Evolutionary conservation across 2,329 filamentous ascomycete species (phyloP), one percentile per base, ranked within the genome.

Genomic region (Sclerotinia sclerotiorum): DNA sequence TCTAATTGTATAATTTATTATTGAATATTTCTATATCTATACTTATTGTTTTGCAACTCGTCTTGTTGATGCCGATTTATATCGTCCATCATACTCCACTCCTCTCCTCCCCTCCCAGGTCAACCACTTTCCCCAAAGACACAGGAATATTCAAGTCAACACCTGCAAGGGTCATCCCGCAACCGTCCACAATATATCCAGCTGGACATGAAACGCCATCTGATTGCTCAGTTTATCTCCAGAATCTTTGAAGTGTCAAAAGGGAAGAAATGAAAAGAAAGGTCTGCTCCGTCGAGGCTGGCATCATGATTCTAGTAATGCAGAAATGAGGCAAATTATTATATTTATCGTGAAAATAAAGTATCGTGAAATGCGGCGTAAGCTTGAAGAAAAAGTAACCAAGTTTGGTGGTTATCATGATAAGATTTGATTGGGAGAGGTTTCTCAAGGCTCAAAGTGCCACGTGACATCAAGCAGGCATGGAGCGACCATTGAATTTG

Each of bases 201-300:
- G 1, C 32, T 51, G 5, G 8, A 17, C 29, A 51, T 35, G 1
- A 27, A 46, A 51, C 60, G n/a, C 15, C 29, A 62, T 42, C 60
- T 62, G 29, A 62, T 51, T 39, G 60, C 46, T 51, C 32, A 62
- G 60, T 13, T 35, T 51, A 51, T 15, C n/a, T 39, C 60, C 21
- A 39, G 29, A 39, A 39, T 13, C 15, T 39, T 62, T 24, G 1
- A 49, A 62, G 24, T 35, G 13, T 35, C 6, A 3, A 2, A 62
- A 39, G 7, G 8, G 51, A 2, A 19, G 7, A 51, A 13, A 21
- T 15, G 21, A 27, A 24, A 1, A 27, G 8, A 21, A 27, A 27
- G 21, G 27, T 62, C 17, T 17, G 3, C n/a, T 39, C 10, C 13
- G n/a, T 17, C 44, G 5, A 27, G 29, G n/a, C 15, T n/a, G 1